A percentile compares a stretch with the other conserved stretches of the same genome.
Conservation (phyloP, 768 basidiomycete genomes). For the Lactarius akahatsu region DNA sequence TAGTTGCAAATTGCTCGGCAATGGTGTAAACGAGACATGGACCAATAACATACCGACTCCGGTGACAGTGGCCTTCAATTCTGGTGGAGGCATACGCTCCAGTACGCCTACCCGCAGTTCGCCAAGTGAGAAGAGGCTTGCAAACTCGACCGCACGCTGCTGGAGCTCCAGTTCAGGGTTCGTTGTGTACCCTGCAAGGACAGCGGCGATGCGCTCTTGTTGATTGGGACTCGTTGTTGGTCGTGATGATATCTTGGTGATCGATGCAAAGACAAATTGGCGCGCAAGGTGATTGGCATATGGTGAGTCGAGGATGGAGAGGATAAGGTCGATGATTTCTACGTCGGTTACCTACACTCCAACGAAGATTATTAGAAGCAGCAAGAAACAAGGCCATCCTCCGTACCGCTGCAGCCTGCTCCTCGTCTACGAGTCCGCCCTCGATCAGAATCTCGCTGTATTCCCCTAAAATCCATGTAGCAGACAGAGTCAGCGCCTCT, state of each 20-base stretch:
- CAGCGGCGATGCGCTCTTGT: slow-evolving; percentile 74
- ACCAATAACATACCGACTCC: slow-evolving; percentile 65
- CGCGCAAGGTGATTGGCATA: slow-evolving; percentile 89
- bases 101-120: slow-evolving; percentile 81
- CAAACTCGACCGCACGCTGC: slow-evolving; percentile 95
- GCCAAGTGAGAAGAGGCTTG: slow-evolving; percentile 74
- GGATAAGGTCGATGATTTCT: slow-evolving; percentile 81
- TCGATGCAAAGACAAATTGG: slow-evolving; percentile 86
- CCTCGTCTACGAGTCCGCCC: slow-evolving; percentile 76
- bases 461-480: slow-evolving; percentile 96
- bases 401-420: slow-evolving; percentile 65
- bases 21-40: not conserved
- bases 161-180: slow-evolving; percentile 94
- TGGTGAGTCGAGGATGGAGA: slow-evolving; percentile 88
- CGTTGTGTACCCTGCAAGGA: slow-evolving; percentile 79
- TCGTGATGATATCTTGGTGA: slow-evolving; percentile 89
- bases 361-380: not conserved
- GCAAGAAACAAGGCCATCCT: slow-evolving; percentile 16
- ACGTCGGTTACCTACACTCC: slow-evolving; percentile 64
- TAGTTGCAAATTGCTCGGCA: slow-evolving; percentile 34
- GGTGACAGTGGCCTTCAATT: slow-evolving; percentile 95
- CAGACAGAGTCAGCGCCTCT: slow-evolving; percentile 89
- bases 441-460: slow-evolving; percentile 90
- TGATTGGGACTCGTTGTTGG: slow-evolving; percentile 62
- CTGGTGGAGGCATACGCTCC: slow-evolving; percentile 99